Conservation (phyloP, 495 filamentous ascomycete genomes). For the Penicillium chermesinum region DNA sequence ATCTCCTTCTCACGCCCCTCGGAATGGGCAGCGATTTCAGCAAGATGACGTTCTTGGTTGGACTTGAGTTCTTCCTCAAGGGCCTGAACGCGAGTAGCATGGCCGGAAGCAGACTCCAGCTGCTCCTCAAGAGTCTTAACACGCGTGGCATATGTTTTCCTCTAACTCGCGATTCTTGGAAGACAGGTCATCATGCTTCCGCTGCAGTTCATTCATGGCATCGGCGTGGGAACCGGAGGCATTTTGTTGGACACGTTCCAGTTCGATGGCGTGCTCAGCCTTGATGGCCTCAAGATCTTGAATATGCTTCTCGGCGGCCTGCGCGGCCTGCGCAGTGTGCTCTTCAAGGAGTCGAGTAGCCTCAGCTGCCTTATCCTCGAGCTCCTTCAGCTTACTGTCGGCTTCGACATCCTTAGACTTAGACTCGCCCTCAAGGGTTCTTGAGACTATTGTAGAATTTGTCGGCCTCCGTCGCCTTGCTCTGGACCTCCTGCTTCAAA, state of each 20-base stretch:
- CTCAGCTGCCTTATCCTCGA: slow-evolving; percentile 33
- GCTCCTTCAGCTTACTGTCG: slow-evolving; percentile 27
- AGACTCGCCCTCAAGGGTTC: slow-evolving; percentile 28
- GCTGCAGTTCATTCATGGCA: slow-evolving; percentile 33
- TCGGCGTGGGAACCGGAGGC: slow-evolving; percentile 29
- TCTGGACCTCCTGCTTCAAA: slow-evolving; percentile 37
- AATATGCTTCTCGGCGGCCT: slow-evolving; percentile 27
- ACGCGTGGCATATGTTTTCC: slow-evolving; percentile 28
- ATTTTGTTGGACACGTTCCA: slow-evolving; percentile 26
- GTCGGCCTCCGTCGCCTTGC: slow-evolving; percentile 36
- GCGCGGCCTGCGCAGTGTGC: slow-evolving; percentile 22
- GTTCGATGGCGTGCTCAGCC: slow-evolving; percentile 27
- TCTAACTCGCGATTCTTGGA: slow-evolving; percentile 32
- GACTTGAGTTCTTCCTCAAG: slow-evolving; percentile 36
- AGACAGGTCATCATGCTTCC: slow-evolving; percentile 36
- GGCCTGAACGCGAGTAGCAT: slow-evolving; percentile 30
- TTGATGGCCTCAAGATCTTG: slow-evolving; percentile 28
- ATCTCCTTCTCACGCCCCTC: slow-evolving; percentile 30
- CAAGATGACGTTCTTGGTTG: slow-evolving; percentile 26
- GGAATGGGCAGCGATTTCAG: slow-evolving; percentile 28
- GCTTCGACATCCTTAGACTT: slow-evolving; percentile 37
- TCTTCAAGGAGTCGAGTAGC: slow-evolving; percentile 33
- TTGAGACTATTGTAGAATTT: slow-evolving; percentile 33
- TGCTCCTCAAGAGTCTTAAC: slow-evolving; percentile 32
- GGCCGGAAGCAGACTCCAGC: slow-evolving; percentile 19